Evolutionary conservation across 2,329 filamentous ascomycete species (phyloP).

Genomic region (Apiospora hydei): DNA sequence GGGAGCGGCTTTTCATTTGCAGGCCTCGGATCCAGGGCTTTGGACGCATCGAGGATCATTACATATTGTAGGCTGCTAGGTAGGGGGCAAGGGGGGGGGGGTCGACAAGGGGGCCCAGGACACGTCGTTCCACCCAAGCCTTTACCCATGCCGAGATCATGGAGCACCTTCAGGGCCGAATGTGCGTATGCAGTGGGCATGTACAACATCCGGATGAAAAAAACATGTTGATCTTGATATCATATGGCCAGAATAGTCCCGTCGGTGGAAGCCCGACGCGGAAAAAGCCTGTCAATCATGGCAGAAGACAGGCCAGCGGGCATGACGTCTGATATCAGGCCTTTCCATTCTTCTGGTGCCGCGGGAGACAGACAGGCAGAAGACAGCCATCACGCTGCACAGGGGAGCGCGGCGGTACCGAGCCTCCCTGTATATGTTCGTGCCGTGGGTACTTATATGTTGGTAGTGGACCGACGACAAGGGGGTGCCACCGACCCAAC

Average conservation of each 20-base stretch:
- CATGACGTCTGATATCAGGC: not conserved
- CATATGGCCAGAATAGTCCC: not conserved
- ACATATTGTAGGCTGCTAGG: not conserved
- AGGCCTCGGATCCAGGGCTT: constrained; percentile 22
- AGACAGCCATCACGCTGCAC: not conserved
- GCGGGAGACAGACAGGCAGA: not conserved
- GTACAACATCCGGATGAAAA: not conserved
- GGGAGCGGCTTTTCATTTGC: constrained; percentile 15
- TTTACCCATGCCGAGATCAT: constrained; percentile 20
- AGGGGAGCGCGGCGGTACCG: not conserved
- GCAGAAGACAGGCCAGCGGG: not conserved
- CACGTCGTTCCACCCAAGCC: constrained; percentile 22
- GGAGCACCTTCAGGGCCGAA: constrained; percentile 9
- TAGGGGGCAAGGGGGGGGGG: not conserved
- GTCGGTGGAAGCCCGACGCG: not conserved
- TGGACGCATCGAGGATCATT: constrained; percentile 23
- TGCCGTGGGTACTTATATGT: not conserved
- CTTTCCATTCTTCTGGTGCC: not conserved
- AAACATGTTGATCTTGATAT: not conserved
- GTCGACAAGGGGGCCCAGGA: constrained; percentile 21
- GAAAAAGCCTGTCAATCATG: not conserved
- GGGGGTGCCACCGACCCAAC: constrained; percentile 8
- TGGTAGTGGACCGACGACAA: not conserved
- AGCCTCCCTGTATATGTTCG: not conserved
- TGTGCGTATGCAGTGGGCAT: not conserved